phyloP scores from a whole-genome alignment of 1,139 yeast species.

The Hemisphaericaspora xylofermentans region DNA sequence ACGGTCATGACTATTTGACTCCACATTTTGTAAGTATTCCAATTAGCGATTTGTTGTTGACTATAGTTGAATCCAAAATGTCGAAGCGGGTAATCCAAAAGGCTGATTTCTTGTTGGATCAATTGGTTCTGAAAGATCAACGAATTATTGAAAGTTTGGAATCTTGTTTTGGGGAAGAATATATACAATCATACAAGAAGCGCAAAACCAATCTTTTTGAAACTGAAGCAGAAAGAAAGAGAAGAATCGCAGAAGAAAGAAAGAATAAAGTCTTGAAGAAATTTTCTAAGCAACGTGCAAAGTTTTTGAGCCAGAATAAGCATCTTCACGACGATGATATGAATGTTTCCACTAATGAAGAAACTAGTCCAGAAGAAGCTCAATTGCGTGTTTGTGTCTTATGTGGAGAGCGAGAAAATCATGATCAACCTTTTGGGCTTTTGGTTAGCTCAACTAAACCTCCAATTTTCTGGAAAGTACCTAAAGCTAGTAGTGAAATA shows the following conservation, averaged over 20 bases:
- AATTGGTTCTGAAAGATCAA: constrained; percentile 47
- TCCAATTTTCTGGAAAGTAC: constrained; percentile 50
- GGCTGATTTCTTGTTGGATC: constrained; percentile 56
- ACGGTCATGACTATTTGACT: constrained; percentile 40
- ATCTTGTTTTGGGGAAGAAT: constrained; percentile 58
- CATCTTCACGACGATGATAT: constrained; percentile 16
- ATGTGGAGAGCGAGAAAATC: constrained; percentile 60
- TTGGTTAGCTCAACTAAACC: constrained; percentile 41
- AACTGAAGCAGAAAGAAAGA: constrained; percentile 45
- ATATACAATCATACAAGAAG: constrained; percentile 42
- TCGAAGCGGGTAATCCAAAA: constrained; percentile 49
- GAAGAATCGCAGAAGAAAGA: constrained; percentile 38
- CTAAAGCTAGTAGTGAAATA: constrained; percentile 20
- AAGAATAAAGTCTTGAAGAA: constrained; percentile 40
- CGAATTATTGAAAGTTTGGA: constrained; percentile 50
- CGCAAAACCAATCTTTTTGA: constrained; percentile 27
- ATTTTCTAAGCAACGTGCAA: constrained; percentile 42
- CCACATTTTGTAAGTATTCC: constrained; percentile 54
- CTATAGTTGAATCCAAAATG: constrained; percentile 50
- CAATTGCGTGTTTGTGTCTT: constrained; percentile 51
- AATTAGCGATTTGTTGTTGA: constrained; percentile 52
- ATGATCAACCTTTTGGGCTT: constrained; percentile 52
- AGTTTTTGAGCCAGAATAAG: constrained; percentile 33
- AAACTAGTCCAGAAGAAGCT: constrained; percentile 12
- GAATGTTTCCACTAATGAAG: constrained; percentile 7